Base-by-base conservation (phyloP, 2,329 filamentous ascomycete species). In the Bimuria novae-zelandiae region DNA sequence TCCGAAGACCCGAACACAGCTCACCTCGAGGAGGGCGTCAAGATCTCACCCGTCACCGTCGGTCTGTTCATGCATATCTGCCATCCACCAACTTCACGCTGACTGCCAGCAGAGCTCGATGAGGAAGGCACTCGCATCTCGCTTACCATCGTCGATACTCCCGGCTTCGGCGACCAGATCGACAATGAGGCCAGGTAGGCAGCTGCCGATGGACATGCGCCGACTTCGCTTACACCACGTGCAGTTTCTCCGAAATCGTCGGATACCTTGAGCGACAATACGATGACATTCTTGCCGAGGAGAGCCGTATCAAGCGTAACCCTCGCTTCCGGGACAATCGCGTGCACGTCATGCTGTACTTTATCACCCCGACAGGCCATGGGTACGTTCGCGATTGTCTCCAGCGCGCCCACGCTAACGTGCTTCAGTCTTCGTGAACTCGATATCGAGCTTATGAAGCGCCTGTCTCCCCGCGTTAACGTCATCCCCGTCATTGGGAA, bases 281-380 rank as follows among this genome's bases (percentile, higher is more conserved):
- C 79, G 94, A 99, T 79, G 92, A 97, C 76, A 97, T 99, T 83
- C 85, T 99, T 68, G 93, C 94, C 59, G 93, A 97, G 81, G 94
- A 99, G 82, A 97, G 94, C 70, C 91, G 94, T 82, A 99, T 99
- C 84, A 99, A 99, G 90, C 94, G 94, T 92, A 99, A 99, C 82
- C 94, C 94, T 68, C 88, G 94, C 72, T 99, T 99, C 89, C 89
- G 94, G 74, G 94, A 99, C 81, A 97, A 99, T 82, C 90, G 94
- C 81, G 91, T 99, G 43, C 94, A 99, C 74, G 94, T 92, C 65
- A 87, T 99, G 76, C 88, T 99, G 70, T 99, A 99, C 84, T 99
- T 99, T 78, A 97, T 99, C 82, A 96, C 94, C 62, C 94, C 94
- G 42, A 99, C 94, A 57, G 94, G 94, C 70, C 92, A 97, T 76